Percentiles rank a stretch among this genome's conserved stretches.
Conservation (phyloP, 257 asterid genomes). For the Apocynum venetum region DNA sequence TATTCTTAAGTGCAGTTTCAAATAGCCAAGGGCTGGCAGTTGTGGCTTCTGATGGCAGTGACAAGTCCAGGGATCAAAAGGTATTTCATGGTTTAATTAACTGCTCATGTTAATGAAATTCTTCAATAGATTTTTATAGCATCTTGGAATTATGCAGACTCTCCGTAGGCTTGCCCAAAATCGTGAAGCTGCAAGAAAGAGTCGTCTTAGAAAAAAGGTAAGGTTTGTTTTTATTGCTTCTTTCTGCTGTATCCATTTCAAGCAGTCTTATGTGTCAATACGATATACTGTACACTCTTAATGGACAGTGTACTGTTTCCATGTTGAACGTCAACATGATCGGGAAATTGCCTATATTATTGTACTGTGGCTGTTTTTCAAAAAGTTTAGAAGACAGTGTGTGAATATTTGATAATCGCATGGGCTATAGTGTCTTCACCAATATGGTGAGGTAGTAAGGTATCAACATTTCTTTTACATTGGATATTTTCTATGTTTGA, state of each 20-base stretch:
- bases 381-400: background rate
- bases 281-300: background rate
- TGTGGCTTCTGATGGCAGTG: slow-evolving; percentile 91
- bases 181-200: slow-evolving; percentile 98
- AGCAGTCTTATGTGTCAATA: background rate
- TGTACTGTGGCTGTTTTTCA: background rate
- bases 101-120: background rate
- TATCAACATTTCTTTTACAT: background rate
- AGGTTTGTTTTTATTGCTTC: slow-evolving; percentile 15
- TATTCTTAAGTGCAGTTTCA: slow-evolving; percentile 45
- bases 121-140: slow-evolving; percentile 18
- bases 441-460: background rate
- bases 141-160: slow-evolving; percentile 34
- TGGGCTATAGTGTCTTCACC: background rate
- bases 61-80: slow-evolving; percentile 96
- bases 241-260: background rate
- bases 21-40: slow-evolving; percentile 41
- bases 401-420: background rate
- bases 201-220: slow-evolving; percentile 89
- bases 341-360: background rate
- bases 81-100: slow-evolving; percentile 27
- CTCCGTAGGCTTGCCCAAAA: slow-evolving; percentile 98
- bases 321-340: slow-evolving; percentile 1
- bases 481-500: too few species aligned
- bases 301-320: background rate